phyloP scores from a whole-genome alignment of 371 early-diverging fungal genomes.

The Dichotomocladium elegans region DNA sequence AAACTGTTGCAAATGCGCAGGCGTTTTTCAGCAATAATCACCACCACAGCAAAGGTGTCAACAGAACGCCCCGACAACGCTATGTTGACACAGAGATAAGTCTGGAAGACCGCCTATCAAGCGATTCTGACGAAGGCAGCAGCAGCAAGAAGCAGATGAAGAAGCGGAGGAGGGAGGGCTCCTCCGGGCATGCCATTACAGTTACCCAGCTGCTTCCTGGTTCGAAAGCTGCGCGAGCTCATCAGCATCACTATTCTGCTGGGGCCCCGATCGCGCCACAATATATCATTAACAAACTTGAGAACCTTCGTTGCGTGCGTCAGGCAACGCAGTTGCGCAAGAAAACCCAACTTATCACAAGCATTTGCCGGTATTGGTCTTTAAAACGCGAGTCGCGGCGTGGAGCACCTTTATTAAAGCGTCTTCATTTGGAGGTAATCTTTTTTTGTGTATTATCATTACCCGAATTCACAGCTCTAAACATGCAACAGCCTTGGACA shows the following conservation, averaged over 20 bases:
- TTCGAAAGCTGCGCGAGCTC: constrained; percentile 59
- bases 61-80: constrained; percentile 23
- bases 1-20: constrained; percentile 33
- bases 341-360: constrained; percentile 50
- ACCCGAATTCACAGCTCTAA: neutral
- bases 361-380: constrained; percentile 89
- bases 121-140: constrained; percentile 21
- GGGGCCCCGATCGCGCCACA: constrained; percentile 68
- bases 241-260: constrained; percentile 54
- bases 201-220: constrained; percentile 36
- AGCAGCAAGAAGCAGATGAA: constrained; percentile 14
- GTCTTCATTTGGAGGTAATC: constrained; percentile 88
- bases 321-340: constrained; percentile 47
- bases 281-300: constrained; percentile 63
- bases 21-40: constrained; percentile 10
- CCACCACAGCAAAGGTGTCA: constrained; percentile 9
- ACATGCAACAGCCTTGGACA: constrained; percentile 84
- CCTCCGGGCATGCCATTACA: constrained; percentile 6
- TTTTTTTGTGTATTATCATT: neutral
- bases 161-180: constrained; percentile 3
- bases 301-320: constrained; percentile 38
- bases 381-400: constrained; percentile 84
- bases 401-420: constrained; percentile 90
- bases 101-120: neutral
- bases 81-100: constrained; percentile 19